Evolutionary conservation across 495 filamentous ascomycete species (phyloP), one percentile per base, ranked within the genome.

Genomic region (Thermothielavioides terrestris): DNA sequence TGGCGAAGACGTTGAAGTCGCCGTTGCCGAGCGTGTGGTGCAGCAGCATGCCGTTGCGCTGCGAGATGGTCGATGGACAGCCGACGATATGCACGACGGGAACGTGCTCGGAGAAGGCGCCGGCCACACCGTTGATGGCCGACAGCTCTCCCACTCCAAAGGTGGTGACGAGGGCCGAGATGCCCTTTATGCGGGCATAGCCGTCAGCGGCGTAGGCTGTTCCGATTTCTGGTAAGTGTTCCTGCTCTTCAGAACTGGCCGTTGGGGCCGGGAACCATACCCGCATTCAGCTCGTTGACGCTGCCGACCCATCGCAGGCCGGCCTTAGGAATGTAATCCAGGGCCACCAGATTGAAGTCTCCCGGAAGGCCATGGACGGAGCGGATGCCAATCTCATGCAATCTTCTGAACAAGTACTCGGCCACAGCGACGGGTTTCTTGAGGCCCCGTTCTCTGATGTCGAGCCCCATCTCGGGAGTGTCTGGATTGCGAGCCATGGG

Each of bases 21-120:
- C 90, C 90, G 60, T 95, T 92, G 27, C 89, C 90, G 12, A 97
- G 81, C 1, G 90, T 94, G 67, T 97, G 91, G 63, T 97, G 91
- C 11, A 97, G 74, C n/a, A 94, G 71, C 62, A 82, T 73, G 55
- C 78, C 78, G 52, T 77, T 69, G 42, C 67, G 69, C 59, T 85
- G 81, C 6, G 77, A 75, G 36, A 71, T 60, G 26, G 75, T 84
- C 6, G 75, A 74, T 0, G 84, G 84, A 36, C 76, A 77, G 2
- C 88, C 88, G 27, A 94, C 86, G 44, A 94, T 86, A 60, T 94
- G 88, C 18, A 91, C 77, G 11, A 94, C 71, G 0, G 86, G 84
- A 1, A 88, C 80, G 51, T 78, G 77, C 65, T 94, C 88, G 2
- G 83, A 78, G 65, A 79, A 88, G 46, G 82, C 75, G 28, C 85